Evolutionary conservation across 192 early-diverging fungal species (phyloP).

Genomic region (Coemansia sp.): DNA sequence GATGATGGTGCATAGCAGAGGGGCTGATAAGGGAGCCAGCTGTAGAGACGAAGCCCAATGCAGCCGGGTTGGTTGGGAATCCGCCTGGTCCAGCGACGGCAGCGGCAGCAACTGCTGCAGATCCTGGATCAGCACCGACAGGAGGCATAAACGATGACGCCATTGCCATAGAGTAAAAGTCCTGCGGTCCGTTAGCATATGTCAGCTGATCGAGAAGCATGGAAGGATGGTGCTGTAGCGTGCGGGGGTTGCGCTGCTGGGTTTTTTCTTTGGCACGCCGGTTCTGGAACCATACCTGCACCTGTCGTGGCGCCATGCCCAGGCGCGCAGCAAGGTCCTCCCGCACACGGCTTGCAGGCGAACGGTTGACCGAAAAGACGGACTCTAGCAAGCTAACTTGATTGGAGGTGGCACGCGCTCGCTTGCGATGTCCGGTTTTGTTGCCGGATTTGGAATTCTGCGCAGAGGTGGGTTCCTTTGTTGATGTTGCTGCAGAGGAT

Average conservation of each 20-base stretch:
- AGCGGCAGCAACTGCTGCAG: not conserved
- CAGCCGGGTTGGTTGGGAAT: conserved; percentile 9
- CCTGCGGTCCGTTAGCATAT: conserved; percentile 23
- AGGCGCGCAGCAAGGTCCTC: conserved; percentile 64
- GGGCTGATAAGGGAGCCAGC: not conserved
- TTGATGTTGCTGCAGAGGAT: conserved; percentile 1
- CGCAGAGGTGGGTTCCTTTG: not conserved
- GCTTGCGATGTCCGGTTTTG: conserved; percentile 54
- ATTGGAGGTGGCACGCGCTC: conserved; percentile 67
- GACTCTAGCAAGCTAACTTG: conserved; percentile 73
- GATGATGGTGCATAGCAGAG: conserved; percentile 9
- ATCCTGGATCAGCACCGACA: conserved; percentile 5
- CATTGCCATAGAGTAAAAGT: conserved; percentile 42
- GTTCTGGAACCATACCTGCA: conserved; percentile 90
- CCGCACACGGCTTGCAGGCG: conserved; percentile 66
- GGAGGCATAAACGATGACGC: conserved; percentile 29
- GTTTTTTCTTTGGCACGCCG: conserved; percentile 78
- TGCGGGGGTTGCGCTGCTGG: conserved; percentile 47
- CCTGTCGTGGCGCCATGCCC: conserved; percentile 70
- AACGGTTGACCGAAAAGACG: conserved; percentile 68
- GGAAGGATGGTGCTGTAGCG: conserved; percentile 25
- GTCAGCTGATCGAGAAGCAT: conserved; percentile 34
- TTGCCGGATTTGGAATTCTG: conserved; percentile 12
- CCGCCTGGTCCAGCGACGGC: conserved; percentile 8
- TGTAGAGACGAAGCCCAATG: conserved; percentile 11